Evolutionary conservation across 192 early-diverging fungal genomes (phyloP).

Genomic region (Geranomyces variabilis): DNA sequence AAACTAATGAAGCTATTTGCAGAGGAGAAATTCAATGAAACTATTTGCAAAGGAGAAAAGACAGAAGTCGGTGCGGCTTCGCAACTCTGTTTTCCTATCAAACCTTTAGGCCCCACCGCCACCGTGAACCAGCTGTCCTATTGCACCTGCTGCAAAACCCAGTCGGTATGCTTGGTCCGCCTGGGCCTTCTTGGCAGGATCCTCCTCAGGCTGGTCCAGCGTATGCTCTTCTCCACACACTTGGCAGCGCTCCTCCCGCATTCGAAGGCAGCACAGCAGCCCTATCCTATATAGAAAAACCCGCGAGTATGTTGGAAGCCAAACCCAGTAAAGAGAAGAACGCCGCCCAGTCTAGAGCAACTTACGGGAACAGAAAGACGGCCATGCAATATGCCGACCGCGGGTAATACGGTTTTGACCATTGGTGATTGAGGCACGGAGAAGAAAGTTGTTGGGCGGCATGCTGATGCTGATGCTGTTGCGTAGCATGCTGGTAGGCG

Average conservation of each 20-base stretch:
- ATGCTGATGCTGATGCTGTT: neutral
- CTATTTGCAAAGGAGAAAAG: no score
- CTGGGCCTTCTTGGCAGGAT: slow-evolving; percentile 22
- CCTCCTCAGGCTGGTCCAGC: slow-evolving; percentile 20
- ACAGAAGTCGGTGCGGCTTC: no score
- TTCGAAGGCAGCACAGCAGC: slow-evolving; percentile 25
- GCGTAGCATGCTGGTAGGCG: neutral
- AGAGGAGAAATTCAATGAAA: no score
- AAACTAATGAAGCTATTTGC: no score
- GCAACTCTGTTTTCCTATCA: no score
- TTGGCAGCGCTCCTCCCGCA: slow-evolving; percentile 20
- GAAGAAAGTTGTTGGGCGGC: no score
- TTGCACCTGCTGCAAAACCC: slow-evolving; percentile 30
- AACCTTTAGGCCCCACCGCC: no score
- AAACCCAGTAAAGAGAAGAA: no score
- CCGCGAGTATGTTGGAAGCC: no score
- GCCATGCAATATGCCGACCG: slow-evolving; percentile 5
- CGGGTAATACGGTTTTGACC: slow-evolving; percentile 31
- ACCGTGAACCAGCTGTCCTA: neutral
- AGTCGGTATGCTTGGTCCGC: slow-evolving; percentile 32
- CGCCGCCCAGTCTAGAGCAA: no score
- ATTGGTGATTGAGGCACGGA: neutral
- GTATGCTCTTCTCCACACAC: slow-evolving; percentile 14
- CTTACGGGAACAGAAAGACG: neutral
- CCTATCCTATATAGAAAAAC: slow-evolving; percentile 1